Percentiles rank a stretch among this genome's conserved stretches.
These are phyloP conservation scores for Myrica gale DNA, from an alignment of 306 rosid genomes.

Conservation along the genomic window DNA sequence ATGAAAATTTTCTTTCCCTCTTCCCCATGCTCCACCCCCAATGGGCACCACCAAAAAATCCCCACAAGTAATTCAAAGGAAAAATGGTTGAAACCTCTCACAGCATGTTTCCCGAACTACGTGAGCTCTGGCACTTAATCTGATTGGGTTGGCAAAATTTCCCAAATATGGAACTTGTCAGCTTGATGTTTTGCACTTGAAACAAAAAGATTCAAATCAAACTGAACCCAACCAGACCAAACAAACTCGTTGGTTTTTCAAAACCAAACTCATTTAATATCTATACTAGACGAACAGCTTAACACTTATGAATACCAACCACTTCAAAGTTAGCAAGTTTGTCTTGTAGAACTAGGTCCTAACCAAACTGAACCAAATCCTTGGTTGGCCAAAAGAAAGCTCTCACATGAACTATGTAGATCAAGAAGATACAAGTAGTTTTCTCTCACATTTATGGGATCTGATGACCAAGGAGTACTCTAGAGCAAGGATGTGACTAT, in stretches of 20 bases:
- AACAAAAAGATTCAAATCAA: neutral
- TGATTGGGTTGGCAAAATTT: neutral
- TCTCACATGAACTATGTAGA: neutral
- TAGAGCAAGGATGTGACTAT: neutral
- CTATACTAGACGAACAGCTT: neutral
- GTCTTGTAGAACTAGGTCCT: neutral
- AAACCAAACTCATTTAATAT: neutral
- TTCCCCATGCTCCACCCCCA: too few species aligned
- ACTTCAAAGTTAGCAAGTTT: neutral
- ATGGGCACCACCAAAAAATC: too few species aligned
- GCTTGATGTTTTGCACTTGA: neutral
- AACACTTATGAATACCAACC: neutral
- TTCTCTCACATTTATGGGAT: slow-evolving; percentile 9
- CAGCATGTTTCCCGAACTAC: neutral
- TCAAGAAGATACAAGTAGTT: slow-evolving; percentile 12
- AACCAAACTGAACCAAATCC: neutral
- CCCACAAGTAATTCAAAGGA: neutral
- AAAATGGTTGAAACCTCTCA: neutral
- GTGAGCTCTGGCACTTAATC: neutral
- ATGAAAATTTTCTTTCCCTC: neutral
- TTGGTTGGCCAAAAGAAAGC: neutral
- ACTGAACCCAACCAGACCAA: neutral
- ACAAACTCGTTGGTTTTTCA: neutral
- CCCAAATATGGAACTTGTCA: neutral
- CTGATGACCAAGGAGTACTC: neutral